Conservation (phyloP, 495 filamentous ascomycete species). For the Neurospora sp. region DNA sequence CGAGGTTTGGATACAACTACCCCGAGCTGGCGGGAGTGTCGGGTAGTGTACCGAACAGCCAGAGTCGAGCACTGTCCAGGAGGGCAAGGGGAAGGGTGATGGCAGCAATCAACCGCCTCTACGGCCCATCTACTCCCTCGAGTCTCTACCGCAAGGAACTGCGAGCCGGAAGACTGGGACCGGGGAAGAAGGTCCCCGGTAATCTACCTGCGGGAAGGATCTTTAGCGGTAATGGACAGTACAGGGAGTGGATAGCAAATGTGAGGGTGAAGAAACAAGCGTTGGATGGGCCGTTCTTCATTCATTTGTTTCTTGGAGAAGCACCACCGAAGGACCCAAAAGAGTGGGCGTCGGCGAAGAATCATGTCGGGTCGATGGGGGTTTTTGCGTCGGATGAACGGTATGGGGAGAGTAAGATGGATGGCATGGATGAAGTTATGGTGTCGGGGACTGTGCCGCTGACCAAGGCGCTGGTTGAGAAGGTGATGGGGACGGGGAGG, state of each 20-base stretch:
- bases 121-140: constrained; percentile 35
- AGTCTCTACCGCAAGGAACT: constrained; percentile 19
- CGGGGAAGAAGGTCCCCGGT: background rate
- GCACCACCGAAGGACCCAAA: constrained; percentile 26
- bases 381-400: constrained; percentile 31
- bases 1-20: constrained; percentile 52
- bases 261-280: constrained; percentile 47
- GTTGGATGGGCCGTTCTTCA: constrained; percentile 42
- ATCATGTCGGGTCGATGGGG: constrained; percentile 44
- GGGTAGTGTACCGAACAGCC: background rate
- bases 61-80: constrained; percentile 8
- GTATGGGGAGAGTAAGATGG: constrained; percentile 7
- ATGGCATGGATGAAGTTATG: constrained; percentile 7
- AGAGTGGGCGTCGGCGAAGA: constrained; percentile 33
- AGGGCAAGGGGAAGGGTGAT: constrained; percentile 26
- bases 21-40: constrained; percentile 35
- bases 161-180: background rate
- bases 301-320: constrained; percentile 52
- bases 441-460: constrained; percentile 48
- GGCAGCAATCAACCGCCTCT: constrained; percentile 42
- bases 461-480: constrained; percentile 39
- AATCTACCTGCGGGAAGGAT: constrained; percentile 4
- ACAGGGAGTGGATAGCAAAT: constrained; percentile 53
- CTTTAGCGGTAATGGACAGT: constrained; percentile 19
- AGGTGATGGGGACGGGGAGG: constrained; percentile 11